Conservation (phyloP, 2,329 filamentous ascomycete genomes). For the Sarocladium brachiariae region DNA sequence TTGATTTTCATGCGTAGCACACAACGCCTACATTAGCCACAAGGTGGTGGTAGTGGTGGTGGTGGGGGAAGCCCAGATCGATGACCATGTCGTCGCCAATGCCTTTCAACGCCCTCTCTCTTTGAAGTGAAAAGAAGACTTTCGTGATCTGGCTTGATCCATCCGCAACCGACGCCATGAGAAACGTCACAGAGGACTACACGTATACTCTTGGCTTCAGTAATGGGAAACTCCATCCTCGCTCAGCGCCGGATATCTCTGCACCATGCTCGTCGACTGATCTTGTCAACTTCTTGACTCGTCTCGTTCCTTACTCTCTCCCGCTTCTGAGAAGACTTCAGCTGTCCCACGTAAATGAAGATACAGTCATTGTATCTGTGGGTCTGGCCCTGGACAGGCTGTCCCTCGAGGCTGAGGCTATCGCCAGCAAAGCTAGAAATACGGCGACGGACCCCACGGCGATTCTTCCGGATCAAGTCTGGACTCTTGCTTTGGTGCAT, state of each 20-base stretch:
- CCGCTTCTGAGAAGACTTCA: constrained; percentile 7
- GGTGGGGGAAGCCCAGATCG: too few species aligned
- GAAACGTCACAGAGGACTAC: neutral
- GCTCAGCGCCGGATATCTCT: neutral
- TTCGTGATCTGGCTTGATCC: neutral
- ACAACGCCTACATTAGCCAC: neutral
- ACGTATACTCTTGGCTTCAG: neutral
- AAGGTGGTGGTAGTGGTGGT: too few species aligned
- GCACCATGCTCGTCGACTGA: neutral
- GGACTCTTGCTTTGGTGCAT: constrained; percentile 4
- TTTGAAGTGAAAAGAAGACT: neutral
- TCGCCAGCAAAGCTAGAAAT: neutral
- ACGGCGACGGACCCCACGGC: neutral
- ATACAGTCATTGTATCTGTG: neutral
- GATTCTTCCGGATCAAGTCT: neutral
- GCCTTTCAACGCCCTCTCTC: neutral
- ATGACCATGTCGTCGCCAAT: neutral
- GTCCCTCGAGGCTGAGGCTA: neutral
- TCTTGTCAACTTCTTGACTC: constrained; percentile 6
- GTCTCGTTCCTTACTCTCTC: neutral
- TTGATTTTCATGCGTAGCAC: neutral
- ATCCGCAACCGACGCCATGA: neutral
- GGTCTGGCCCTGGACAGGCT: neutral
- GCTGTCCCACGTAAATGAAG: neutral
- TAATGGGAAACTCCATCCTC: neutral